Evolutionary conservation across 352 stramenopile species (phyloP).

Genomic region (Phytophthora constricta): DNA sequence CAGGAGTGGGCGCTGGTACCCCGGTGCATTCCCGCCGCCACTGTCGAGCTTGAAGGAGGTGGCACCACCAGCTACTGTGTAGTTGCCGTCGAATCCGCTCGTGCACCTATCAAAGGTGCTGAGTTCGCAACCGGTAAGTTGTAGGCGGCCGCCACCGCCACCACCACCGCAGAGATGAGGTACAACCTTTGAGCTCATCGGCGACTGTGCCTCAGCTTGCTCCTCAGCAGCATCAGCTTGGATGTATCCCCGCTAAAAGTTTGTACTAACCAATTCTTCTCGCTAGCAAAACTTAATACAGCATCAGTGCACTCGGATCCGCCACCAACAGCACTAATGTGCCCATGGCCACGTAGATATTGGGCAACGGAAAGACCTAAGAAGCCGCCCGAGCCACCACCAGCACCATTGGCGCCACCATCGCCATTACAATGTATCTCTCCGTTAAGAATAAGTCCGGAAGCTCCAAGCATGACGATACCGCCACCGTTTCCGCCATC

Average conservation of each 20-base stretch:
- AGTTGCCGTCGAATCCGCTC: constrained; percentile 76
- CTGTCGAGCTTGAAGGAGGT: constrained; percentile 41
- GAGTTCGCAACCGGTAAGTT: constrained; percentile 72
- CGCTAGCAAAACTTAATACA: constrained; percentile 28
- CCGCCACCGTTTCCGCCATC: constrained; percentile 71
- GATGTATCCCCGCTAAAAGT: constrained; percentile 17
- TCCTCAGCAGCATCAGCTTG: constrained; percentile 26
- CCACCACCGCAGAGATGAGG: constrained; percentile 67
- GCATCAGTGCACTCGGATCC: constrained; percentile 62
- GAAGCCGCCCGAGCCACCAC: constrained; percentile 78
- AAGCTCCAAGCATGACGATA: constrained; percentile 69
- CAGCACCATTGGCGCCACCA: constrained; percentile 57
- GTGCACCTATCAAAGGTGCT: constrained; percentile 75
- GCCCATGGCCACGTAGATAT: constrained; percentile 61
- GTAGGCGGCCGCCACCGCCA: constrained; percentile 70
- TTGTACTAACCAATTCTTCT: constrained; percentile 19
- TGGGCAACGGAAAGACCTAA: constrained; percentile 67
- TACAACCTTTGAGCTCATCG: constrained; percentile 29
- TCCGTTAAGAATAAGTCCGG: constrained; percentile 70
- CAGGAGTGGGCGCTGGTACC: constrained; percentile 24
- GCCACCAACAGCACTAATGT: constrained; percentile 76
- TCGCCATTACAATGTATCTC: constrained; percentile 75
- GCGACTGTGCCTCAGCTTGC: constrained; percentile 31
- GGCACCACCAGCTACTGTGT: constrained; percentile 71
- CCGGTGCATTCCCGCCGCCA: constrained; percentile 14